Evolutionary conservation across 1,284 basidiomycete species (phyloP), one percentile per base, ranked within the genome.

Genomic region (Bjerkandera adusta): DNA sequence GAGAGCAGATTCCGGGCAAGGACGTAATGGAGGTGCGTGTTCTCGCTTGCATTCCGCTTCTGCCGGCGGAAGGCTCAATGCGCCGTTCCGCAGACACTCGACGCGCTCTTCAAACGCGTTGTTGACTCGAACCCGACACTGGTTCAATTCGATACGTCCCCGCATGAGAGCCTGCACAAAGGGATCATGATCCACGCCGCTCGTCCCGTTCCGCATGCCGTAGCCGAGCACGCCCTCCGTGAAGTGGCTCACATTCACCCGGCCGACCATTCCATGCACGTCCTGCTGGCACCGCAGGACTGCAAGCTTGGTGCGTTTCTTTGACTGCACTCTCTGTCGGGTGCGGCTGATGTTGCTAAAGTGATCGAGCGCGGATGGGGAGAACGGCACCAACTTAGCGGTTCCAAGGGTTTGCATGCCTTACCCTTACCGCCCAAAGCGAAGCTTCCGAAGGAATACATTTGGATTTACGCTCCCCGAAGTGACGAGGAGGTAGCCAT

Each of bases 321-420:
- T 5, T 29, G 12, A 25, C 24, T 25, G 20, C 26, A n/a, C 11
- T 21, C 33, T 12, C 33, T 15, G 30, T 16, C 33, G n/a, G 15
- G 8, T 18, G 32, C 18, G 16, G 13, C 44, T n/a, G 8, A 34
- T 16, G 13, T 30, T 5, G 18, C 8, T 22, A 15, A 25, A 61
- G 59, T 59, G 7, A 62, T 63, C 36, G 58, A 60, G 36, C 43
- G 49, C 10, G 57, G 57, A 11, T 62, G 60, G 57, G 60, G 59
- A 26, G 57, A 59, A 43, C 49, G 60, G 10, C 61, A 63, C 38
- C 52, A 53, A 11, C 46, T 60, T 10, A 51, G 54, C 27, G 59
- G 60, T 8, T 36, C 47, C 13, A 13, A 26, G 5, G 29, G 16
- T 15, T n/a, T 41, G 6, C 30, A 33, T 11, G 29, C 18, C 5